phyloP scores from a whole-genome alignment of 805 yeast genomes.

The Blastobotrys terrestris region DNA sequence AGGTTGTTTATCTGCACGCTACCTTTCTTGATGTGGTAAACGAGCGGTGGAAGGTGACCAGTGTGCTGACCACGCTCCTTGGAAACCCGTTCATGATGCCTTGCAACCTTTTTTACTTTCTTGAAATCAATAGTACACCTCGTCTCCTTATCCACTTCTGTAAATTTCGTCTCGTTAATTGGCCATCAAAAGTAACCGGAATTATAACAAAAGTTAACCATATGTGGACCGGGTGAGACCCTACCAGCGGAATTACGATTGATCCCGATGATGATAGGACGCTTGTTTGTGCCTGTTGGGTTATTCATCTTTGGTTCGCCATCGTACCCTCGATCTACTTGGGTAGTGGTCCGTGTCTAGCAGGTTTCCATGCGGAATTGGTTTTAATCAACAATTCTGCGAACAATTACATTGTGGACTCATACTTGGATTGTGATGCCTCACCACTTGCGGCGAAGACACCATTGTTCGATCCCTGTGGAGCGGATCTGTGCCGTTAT shows the following conservation, averaged over 20 bases:
- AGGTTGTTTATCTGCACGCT: no score
- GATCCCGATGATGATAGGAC: slow-evolving; percentile 53
- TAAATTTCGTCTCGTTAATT: no score
- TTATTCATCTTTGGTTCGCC: slow-evolving; percentile 58
- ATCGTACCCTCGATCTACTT: slow-evolving; percentile 39
- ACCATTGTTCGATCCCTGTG: slow-evolving; percentile 63
- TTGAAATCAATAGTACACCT: no score
- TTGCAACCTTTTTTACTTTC: no score
- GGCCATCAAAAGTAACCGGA: no score
- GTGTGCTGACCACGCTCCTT: no score
- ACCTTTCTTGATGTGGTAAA: no score
- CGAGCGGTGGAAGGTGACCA: no score
- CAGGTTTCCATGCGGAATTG: slow-evolving; percentile 41
- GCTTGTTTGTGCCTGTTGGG: slow-evolving; percentile 46
- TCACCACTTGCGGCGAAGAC: slow-evolving; percentile 90
- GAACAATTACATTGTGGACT: slow-evolving; percentile 17
- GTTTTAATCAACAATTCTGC: slow-evolving; percentile 52
- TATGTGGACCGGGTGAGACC: slow-evolving; percentile 40
- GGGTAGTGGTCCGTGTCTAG: slow-evolving; percentile 52
- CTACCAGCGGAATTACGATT: slow-evolving; percentile 53
- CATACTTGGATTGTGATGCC: slow-evolving; percentile 53
- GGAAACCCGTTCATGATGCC: no score
- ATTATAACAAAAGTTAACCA: slow-evolving; percentile 38
- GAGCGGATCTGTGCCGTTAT: slow-evolving; percentile 78
- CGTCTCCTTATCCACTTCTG: no score